Percentiles rank a stretch among this genome's conserved stretches.
Evolutionary conservation across 371 early-diverging fungal species (phyloP).

Genomic region (Mortierella sp.): DNA sequence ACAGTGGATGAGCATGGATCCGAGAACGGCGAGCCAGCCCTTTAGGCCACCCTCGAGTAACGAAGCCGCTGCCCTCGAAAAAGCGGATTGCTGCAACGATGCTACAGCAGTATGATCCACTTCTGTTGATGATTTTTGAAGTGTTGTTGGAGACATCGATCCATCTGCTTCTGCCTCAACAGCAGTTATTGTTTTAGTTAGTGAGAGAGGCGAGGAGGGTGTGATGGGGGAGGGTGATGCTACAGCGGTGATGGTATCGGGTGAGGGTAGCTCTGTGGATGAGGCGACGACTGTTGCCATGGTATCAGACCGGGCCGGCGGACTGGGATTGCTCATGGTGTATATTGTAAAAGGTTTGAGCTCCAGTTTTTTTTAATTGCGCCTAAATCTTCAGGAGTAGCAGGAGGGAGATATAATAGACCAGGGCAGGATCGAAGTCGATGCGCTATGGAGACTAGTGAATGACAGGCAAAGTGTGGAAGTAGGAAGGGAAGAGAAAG

Average conservation of each 20-base stretch:
- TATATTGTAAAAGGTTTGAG: background rate
- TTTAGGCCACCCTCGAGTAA: constrained; percentile 26
- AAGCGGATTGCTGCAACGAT: no score
- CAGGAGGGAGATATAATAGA: background rate
- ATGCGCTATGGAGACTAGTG: background rate
- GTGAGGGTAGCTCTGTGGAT: no score
- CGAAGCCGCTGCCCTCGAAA: background rate
- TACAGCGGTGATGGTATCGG: background rate
- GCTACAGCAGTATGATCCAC: no score
- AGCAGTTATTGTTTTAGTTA: background rate
- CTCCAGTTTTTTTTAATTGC: background rate
- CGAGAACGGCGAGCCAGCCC: constrained; percentile 46
- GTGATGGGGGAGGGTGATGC: no score
- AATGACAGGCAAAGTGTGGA: no score
- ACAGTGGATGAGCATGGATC: constrained; percentile 39
- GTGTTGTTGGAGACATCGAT: background rate
- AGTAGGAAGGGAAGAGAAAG: no score
- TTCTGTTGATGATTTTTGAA: background rate
- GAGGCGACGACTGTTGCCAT: background rate
- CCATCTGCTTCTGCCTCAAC: background rate
- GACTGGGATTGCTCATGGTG: background rate
- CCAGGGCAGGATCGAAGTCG: background rate
- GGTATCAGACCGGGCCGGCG: background rate
- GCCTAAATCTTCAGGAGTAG: background rate
- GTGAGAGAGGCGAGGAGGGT: background rate